Evolutionary conservation across 306 rosid species (phyloP), one percentile per base, ranked within the genome.

Genomic region (Acmispon strigosus): DNA sequence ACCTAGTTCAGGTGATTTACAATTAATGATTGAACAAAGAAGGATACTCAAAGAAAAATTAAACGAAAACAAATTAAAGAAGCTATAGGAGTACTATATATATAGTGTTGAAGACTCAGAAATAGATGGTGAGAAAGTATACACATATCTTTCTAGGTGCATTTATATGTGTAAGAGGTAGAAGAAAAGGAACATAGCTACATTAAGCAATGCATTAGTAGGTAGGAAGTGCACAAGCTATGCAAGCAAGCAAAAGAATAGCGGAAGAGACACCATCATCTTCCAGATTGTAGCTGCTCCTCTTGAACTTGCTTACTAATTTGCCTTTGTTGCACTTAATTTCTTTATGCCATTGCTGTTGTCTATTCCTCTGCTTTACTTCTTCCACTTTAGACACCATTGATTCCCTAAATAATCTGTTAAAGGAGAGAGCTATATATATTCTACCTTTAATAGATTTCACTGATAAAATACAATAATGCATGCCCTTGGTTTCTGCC

Each of bases 171-270:
- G 32, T 27, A 27, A 27, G 32, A 27, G 32, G 32, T 27, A 27
- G 32, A 27, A 27, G 32, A 27, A 27, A 27, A 2, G 32, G 32
- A 27, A 27, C 32, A 27, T 2, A 27, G 32, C 3, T 22, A 9
- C 45, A 54, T 2, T 4, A 56, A 53, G 43, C 50, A 27, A 52
- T 5, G 12, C 14, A 63, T 50, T 54, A 43, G 52, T 29, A 32
- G 66, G 56, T 76, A 69, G 15, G 73, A 80, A 63, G 90, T 32
- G 87, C 51, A 76, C 85, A 89, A 66, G 89, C 97, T 12, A 92
- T 83, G 80, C 96, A 92, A 86, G 97, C 97, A 64, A 92, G 97
- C 58, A 87, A 81, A 62, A 92, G 88, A 78, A 92, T 89, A 51
- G 97, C 97, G 9, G 90, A 83, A 69, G 94, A 92, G 56, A 80